Conservation (phyloP, 108 stramenopile species). For the Cyclotella distinguenda region DNA sequence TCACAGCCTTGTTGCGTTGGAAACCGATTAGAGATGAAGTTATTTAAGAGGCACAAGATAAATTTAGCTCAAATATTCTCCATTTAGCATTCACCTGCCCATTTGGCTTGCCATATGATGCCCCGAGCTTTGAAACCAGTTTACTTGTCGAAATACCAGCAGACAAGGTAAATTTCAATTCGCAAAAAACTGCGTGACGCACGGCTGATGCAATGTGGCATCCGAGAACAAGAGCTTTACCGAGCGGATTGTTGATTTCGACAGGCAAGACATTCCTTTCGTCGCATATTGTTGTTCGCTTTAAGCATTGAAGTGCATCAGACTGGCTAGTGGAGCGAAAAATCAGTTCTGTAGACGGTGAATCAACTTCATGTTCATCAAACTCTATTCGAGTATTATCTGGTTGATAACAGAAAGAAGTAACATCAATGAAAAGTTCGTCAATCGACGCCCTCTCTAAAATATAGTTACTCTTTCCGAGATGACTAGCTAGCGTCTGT, state of each 20-base stretch:
- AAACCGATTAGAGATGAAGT: no score
- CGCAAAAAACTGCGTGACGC: conserved; percentile 53
- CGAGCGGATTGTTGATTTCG: conserved; percentile 26
- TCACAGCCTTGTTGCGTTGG: conserved; percentile 49
- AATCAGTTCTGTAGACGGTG: neutral
- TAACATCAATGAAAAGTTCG: conserved; percentile 87
- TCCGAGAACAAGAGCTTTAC: conserved; percentile 46
- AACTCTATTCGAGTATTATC: neutral
- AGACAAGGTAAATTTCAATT: conserved; percentile 78
- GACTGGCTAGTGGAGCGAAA: conserved; percentile 20
- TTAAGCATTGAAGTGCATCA: conserved; percentile 17
- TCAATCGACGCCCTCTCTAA: conserved; percentile 85
- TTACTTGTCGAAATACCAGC: conserved; percentile 81
- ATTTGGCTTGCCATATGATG: conserved; percentile 85
- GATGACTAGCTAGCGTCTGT: conserved; percentile 15
- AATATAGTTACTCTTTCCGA: conserved; percentile 52
- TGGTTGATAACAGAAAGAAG: conserved; percentile 55
- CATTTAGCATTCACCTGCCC: conserved; percentile 63
- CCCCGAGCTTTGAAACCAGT: conserved; percentile 79
- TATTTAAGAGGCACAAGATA: neutral
- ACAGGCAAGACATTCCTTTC: conserved; percentile 1
- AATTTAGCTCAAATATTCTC: neutral
- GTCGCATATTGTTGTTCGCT: conserved; percentile 38
- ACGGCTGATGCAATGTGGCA: conserved; percentile 57
- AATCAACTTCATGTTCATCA: conserved; percentile 5